Percentiles rank a stretch among this genome's conserved stretches.
phyloP scores from a whole-genome alignment of 2,329 filamentous ascomycete species.

The Lasiodiplodia theobromae region DNA sequence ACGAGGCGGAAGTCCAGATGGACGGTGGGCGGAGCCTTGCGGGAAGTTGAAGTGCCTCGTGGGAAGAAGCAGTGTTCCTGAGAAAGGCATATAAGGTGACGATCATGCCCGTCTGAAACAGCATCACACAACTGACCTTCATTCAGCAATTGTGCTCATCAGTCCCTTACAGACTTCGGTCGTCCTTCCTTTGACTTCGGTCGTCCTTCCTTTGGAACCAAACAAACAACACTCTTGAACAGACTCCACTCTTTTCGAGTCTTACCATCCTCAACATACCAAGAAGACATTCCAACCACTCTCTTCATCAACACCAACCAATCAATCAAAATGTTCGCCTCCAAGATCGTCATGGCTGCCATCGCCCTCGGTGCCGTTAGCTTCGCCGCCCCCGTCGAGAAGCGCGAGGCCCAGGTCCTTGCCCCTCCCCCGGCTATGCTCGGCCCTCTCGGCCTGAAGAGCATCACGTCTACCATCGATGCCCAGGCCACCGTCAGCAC shows the following conservation, averaged over 20 bases:
- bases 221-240: not conserved
- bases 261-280: not conserved
- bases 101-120: not conserved
- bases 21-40: not conserved
- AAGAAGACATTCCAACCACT: not conserved
- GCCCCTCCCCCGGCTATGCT: not conserved
- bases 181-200: slow-evolving; percentile 10
- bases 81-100: not conserved
- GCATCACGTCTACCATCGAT: not conserved
- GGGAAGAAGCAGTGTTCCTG: not conserved
- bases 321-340: slow-evolving; percentile 1
- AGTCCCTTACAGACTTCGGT: slow-evolving; percentile 2
- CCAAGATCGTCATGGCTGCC: slow-evolving; percentile 11
- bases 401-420: not conserved
- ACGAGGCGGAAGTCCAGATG: not conserved
- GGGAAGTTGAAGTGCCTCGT: not conserved
- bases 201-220: slow-evolving; percentile 15
- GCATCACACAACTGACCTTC: not conserved
- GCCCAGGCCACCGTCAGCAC: not conserved
- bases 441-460: not conserved
- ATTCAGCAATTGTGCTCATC: not conserved
- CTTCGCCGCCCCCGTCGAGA: slow-evolving; percentile 2
- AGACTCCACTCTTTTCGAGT: not conserved
- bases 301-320: not conserved
- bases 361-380: slow-evolving; percentile 9